phyloP scores from a whole-genome alignment of 1,284 basidiomycete species.

The Papiliotrema laurentii region DNA sequence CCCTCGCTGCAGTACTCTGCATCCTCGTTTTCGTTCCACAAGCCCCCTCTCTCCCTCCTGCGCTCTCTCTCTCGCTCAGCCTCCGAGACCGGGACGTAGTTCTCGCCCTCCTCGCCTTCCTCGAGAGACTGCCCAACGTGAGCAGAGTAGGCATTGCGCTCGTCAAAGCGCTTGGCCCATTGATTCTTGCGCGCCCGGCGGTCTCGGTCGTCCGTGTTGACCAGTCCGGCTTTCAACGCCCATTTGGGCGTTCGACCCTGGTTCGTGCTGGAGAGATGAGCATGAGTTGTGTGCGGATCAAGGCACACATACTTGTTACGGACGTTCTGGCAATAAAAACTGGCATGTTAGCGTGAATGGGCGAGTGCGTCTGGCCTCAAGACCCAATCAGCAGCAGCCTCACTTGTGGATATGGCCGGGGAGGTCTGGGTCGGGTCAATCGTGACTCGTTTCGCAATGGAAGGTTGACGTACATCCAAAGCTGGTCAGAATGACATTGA shows the following conservation, averaged over 20 bases:
- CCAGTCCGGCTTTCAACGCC: slow-evolving; percentile 82
- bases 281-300: too few species aligned
- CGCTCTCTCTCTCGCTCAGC: slow-evolving; percentile 24
- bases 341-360: too few species aligned
- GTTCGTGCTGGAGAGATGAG: slow-evolving; percentile 57
- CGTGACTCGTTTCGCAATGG: background rate
- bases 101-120: slow-evolving; percentile 62
- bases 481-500: slow-evolving; percentile 84
- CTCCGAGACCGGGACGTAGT: slow-evolving; percentile 37
- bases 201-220: slow-evolving; percentile 68
- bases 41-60: slow-evolving; percentile 33
- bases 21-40: slow-evolving; percentile 44
- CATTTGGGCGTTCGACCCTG: slow-evolving; percentile 87
- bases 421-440: slow-evolving; percentile 34
- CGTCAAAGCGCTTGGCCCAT: slow-evolving; percentile 82
- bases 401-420: slow-evolving; percentile 50
- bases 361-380: too few species aligned
- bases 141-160: slow-evolving; percentile 68
- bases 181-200: slow-evolving; percentile 73
- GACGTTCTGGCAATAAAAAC: slow-evolving; percentile 93
- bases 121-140: slow-evolving; percentile 67
- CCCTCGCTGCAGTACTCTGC: slow-evolving; percentile 45
- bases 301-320: slow-evolving; percentile 63
- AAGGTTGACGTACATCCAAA: slow-evolving; percentile 65
- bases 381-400: too few species aligned